phyloP scores from a whole-genome alignment of 208 protist genomes.

The Acanthamoeba castellanii region DNA sequence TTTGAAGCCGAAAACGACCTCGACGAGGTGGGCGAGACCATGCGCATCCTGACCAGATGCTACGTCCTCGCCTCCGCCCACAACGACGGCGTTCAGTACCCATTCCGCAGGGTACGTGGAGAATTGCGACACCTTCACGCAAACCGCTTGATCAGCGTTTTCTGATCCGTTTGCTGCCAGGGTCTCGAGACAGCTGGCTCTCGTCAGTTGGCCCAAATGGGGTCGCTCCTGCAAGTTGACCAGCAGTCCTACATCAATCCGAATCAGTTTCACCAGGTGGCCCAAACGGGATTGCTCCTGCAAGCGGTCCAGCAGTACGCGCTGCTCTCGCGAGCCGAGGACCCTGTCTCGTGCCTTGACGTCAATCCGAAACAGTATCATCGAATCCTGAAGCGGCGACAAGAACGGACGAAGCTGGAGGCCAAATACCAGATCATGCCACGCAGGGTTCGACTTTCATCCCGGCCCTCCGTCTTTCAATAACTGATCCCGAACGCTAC shows the following conservation, averaged over 20 bases:
- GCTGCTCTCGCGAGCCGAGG: conserved; percentile 65
- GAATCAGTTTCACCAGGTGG: not conserved
- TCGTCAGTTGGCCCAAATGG: too few relatives aligned
- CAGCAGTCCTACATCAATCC: too few relatives aligned
- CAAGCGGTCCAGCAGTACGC: conserved; percentile 35
- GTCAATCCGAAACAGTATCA: conserved; percentile 88
- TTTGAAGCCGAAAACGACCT: conserved; percentile 64
- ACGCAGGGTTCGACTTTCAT: not conserved
- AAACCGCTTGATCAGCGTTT: not conserved
- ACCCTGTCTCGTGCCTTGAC: conserved; percentile 86
- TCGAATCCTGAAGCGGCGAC: conserved; percentile 85
- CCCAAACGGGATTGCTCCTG: not conserved
- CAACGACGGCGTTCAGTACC: conserved; percentile 5
- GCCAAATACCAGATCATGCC: conserved; percentile 77
- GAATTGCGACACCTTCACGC: not conserved
- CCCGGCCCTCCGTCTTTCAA: not conserved
- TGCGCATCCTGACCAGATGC: not conserved
- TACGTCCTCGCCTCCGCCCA: not conserved
- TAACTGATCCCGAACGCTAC: too few relatives aligned
- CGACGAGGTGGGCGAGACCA: conserved; percentile 63
- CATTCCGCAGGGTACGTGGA: not conserved
- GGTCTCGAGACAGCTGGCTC: too few relatives aligned
- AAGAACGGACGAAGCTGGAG: conserved; percentile 82
- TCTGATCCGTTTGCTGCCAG: not conserved
- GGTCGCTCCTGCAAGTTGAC: too few relatives aligned